These are phyloP conservation scores for Cutaneotrichosporon sp. DNA, from an alignment of 1,284 basidiomycete genomes.

Conservation along the genomic window DNA sequence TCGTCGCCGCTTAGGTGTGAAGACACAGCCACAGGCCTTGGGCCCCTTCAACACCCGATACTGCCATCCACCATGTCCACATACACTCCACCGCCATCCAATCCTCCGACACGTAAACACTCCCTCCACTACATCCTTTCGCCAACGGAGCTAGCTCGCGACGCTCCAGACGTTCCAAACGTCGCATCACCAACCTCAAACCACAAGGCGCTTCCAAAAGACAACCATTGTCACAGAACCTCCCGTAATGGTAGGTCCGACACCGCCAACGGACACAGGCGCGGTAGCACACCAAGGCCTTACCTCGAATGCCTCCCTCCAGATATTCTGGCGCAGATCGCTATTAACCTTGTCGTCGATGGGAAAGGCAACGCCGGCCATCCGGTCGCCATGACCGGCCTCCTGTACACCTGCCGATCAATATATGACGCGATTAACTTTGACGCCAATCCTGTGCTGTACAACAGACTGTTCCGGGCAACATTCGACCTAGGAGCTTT, in stretches of 20 bases:
- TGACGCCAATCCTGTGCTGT: slow-evolving; percentile 47
- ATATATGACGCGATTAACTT: slow-evolving; percentile 42
- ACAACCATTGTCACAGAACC: slow-evolving; percentile 3
- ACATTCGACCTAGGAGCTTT: slow-evolving; percentile 47
- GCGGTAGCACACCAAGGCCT: neutral
- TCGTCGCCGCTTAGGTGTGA: no score
- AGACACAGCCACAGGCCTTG: no score
- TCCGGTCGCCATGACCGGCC: slow-evolving; percentile 31
- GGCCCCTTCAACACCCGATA: no score
- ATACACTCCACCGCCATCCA: slow-evolving; percentile 2
- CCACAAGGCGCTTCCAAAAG: neutral
- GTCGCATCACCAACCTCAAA: slow-evolving; percentile 5
- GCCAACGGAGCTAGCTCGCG: slow-evolving; percentile 9
- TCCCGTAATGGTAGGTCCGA: neutral
- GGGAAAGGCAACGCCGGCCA: slow-evolving; percentile 16
- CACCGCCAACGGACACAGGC: neutral
- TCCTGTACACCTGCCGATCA: slow-evolving; percentile 31
- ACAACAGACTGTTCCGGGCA: slow-evolving; percentile 43
- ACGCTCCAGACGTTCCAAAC: slow-evolving; percentile 13
- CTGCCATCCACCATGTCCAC: neutral
- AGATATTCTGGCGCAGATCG: slow-evolving; percentile 28
- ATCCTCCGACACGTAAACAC: slow-evolving; percentile 22
- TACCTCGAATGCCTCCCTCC: slow-evolving; percentile 24
- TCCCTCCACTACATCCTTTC: slow-evolving; percentile 37
- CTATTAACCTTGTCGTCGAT: slow-evolving; percentile 30